Conservation (phyloP, 176 grass and related monocot genomes). For the Thinopyrum elongatum region DNA sequence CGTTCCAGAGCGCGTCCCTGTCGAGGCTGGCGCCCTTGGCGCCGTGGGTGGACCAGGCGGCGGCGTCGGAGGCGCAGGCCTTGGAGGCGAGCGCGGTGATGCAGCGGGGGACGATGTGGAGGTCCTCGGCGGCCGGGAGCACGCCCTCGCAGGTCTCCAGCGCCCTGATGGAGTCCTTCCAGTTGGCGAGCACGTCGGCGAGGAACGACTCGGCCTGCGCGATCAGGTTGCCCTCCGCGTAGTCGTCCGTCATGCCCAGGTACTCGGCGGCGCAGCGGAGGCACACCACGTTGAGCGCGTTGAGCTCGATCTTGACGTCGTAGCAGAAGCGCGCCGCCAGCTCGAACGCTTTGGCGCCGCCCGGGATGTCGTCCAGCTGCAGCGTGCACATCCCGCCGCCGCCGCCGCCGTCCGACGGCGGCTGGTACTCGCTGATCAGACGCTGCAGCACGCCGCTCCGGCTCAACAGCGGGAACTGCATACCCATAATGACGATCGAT, state of each 20-base stretch:
- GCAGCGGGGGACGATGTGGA: conserved; percentile 68
- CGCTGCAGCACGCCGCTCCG: conserved; percentile 70
- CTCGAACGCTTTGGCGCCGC: conserved; percentile 85
- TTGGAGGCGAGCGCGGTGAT: conserved; percentile 70
- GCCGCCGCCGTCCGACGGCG: conserved; percentile 9
- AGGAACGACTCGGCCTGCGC: conserved; percentile 75
- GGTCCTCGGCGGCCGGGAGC: conserved; percentile 57
- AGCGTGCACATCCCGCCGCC: conserved; percentile 55
- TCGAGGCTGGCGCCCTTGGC: conserved; percentile 6
- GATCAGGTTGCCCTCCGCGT: conserved; percentile 77
- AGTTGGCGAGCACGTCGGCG: conserved; percentile 49
- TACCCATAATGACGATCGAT: too few relatives aligned
- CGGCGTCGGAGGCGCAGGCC: conserved; percentile 41
- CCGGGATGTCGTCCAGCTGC: conserved; percentile 75
- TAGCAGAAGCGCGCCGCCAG: conserved; percentile 83
- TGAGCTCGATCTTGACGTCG: conserved; percentile 77
- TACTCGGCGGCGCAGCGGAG: conserved; percentile 74
- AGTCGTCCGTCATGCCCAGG: conserved; percentile 84
- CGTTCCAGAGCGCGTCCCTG: conserved; percentile 55
- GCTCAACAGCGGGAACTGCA: conserved; percentile 82
- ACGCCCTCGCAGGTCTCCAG: conserved; percentile 74
- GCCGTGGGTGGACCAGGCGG: neutral
- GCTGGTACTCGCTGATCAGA: conserved; percentile 57
- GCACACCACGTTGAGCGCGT: conserved; percentile 66
- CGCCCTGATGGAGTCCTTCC: conserved; percentile 85